A percentile compares a stretch with the other conserved stretches of the same genome.
phyloP scores from a whole-genome alignment of 345 rosid species.

The Linum trigynum region DNA sequence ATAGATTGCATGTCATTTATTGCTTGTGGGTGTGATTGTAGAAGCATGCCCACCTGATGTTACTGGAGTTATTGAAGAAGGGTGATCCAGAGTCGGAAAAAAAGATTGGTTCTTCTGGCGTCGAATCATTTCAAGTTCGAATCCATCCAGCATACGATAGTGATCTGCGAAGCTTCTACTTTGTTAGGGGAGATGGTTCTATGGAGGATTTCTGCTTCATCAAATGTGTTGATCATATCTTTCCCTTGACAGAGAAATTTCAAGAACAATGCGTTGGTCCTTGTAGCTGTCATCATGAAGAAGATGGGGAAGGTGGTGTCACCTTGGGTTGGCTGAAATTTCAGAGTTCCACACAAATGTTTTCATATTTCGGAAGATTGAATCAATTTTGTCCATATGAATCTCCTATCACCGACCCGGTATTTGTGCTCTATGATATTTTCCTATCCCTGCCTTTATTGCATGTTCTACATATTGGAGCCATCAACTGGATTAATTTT shows the following conservation, averaged over 20 bases:
- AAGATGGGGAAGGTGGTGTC: neutral
- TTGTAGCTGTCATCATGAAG: neutral
- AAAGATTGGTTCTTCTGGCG: neutral
- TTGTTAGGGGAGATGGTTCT: too few species aligned
- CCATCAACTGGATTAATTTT: too few species aligned
- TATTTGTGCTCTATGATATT: too few species aligned
- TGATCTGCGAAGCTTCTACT: neutral
- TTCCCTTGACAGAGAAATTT: too few species aligned
- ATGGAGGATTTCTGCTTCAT: too few species aligned
- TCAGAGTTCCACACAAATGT: neutral
- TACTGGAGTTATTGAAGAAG: neutral
- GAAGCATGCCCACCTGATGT: neutral
- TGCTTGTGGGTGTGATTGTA: too few species aligned
- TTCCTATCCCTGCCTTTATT: too few species aligned
- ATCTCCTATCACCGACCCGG: neutral
- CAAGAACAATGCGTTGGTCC: neutral
- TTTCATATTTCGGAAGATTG: too few species aligned
- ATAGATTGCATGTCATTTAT: too few species aligned
- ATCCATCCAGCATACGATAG: neutral
- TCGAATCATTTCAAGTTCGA: neutral
- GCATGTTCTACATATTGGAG: too few species aligned
- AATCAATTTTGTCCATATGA: too few species aligned
- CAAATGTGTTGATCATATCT: too few species aligned
- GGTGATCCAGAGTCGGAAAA: neutral
- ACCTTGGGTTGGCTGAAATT: neutral